A percentile compares a stretch with the other conserved stretches of the same genome.
Evolutionary conservation across 306 rosid species (phyloP).

Genomic region (Fagus sylvatica): DNA sequence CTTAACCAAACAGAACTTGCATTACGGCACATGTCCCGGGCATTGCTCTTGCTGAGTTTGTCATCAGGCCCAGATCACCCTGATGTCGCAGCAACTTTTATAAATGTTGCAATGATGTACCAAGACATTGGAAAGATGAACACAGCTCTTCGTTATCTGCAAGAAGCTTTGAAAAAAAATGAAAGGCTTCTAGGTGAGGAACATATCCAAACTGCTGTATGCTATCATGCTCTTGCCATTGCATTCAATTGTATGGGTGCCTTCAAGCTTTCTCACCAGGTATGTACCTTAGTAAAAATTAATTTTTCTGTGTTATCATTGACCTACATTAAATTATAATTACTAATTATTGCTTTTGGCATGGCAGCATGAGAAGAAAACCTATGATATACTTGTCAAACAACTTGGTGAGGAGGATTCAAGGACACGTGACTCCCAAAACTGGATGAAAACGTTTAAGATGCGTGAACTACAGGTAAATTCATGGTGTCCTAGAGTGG

Average conservation of each 20-base stretch:
- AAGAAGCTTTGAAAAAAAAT: conserved; percentile 95
- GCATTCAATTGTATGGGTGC: conserved; percentile 99
- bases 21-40: conserved; percentile 94
- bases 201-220: conserved; percentile 98
- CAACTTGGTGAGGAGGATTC: conserved; percentile 98
- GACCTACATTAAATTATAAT: neutral
- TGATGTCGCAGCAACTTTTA: conserved; percentile 92
- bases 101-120: conserved; percentile 98
- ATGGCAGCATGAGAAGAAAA: conserved; percentile 91
- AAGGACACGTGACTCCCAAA: conserved; percentile 85
- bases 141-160: conserved; percentile 98
- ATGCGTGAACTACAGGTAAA: conserved; percentile 94
- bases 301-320: neutral
- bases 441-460: conserved; percentile 97
- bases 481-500: neutral
- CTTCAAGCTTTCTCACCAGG: conserved; percentile 97
- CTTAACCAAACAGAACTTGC: conserved; percentile 98
- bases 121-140: conserved; percentile 97
- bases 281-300: conserved; percentile 22
- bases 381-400: conserved; percentile 92
- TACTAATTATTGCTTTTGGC: conserved; percentile 25
- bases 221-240: conserved; percentile 98
- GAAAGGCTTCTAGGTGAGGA: conserved; percentile 97
- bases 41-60: conserved; percentile 83
- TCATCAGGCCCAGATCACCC: conserved; percentile 99